These are phyloP conservation scores for Endogone sp. DNA, from an alignment of 192 early-diverging fungal genomes.

Conservation along the genomic window DNA sequence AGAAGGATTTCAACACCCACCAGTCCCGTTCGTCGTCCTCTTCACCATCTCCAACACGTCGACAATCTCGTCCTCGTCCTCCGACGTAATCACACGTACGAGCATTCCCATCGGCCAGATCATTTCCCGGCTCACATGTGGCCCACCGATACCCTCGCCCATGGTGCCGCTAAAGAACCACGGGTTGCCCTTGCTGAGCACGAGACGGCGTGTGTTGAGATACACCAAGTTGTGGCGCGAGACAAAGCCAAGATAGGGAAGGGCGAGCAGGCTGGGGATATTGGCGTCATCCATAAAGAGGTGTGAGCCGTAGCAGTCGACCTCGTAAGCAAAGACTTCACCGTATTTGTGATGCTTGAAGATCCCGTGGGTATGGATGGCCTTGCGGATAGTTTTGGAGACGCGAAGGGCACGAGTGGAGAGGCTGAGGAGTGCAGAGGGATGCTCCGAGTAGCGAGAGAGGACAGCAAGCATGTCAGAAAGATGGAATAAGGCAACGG, in stretches of 20 bases:
- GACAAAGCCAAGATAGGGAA: constrained; percentile 62
- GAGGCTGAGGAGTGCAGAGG: constrained; percentile 16
- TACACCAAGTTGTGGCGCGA: constrained; percentile 44
- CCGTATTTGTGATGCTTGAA: constrained; percentile 2
- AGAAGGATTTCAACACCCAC: no score
- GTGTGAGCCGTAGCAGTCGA: constrained; percentile 61
- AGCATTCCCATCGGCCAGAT: constrained; percentile 70
- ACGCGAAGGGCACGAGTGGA: constrained; percentile 40
- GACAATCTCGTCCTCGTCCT: constrained; percentile 38
- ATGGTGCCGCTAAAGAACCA: constrained; percentile 57
- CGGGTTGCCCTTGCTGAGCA: constrained; percentile 60
- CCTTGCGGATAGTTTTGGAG: no score
- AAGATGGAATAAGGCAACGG: constrained; percentile 51
- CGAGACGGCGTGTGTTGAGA: constrained; percentile 47
- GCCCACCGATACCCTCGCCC: constrained; percentile 56
- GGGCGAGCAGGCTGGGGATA: constrained; percentile 56
- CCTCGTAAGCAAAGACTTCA: constrained; percentile 27
- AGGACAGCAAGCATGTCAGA: constrained; percentile 34
- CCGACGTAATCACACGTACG: constrained; percentile 49
- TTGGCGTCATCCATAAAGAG: constrained; percentile 75
- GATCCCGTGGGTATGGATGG: constrained; percentile 11
- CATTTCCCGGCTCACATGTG: constrained; percentile 45
- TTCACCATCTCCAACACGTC: constrained; percentile 54
- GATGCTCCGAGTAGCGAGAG: not conserved
- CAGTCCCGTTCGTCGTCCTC: constrained; percentile 40